Evolutionary conservation across 2,329 filamentous ascomycete species (phyloP).

Genomic region (Cytospora leucostoma): DNA sequence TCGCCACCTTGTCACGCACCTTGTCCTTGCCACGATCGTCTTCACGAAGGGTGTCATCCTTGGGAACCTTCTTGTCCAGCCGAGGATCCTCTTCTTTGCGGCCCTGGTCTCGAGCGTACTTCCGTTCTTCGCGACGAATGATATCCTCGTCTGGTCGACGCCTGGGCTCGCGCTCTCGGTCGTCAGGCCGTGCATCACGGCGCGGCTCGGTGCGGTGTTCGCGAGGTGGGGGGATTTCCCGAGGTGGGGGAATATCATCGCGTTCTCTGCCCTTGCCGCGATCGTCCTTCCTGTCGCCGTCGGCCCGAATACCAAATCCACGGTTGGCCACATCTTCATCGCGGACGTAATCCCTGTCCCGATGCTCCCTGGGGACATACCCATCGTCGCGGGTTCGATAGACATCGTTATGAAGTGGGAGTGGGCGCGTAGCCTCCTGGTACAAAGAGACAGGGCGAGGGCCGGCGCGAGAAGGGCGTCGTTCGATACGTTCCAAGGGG

Average conservation of each 20-base stretch:
- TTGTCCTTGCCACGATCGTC: conserved; percentile 36
- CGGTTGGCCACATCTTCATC: conserved; percentile 50
- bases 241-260: conserved; percentile 40
- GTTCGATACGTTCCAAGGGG: conserved; percentile 38
- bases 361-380: conserved; percentile 44
- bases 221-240: conserved; percentile 22
- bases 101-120: conserved; percentile 19
- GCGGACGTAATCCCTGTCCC: conserved; percentile 45
- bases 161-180: conserved; percentile 32
- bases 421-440: conserved; percentile 48
- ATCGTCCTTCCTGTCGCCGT: conserved; percentile 37
- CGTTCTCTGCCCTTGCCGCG: conserved; percentile 34
- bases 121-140: conserved; percentile 27
- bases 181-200: conserved; percentile 30
- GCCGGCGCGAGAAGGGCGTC: conserved; percentile 37
- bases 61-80: conserved; percentile 31
- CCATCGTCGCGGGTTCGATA: conserved; percentile 52
- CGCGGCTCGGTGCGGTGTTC: conserved; percentile 26
- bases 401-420: conserved; percentile 49
- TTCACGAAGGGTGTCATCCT: conserved; percentile 35
- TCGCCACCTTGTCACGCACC: conserved; percentile 50
- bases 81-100: conserved; percentile 26
- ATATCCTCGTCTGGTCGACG: conserved; percentile 36
- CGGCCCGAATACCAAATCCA: conserved; percentile 56
- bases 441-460: conserved; percentile 53